Evolutionary conservation across 2,329 filamentous ascomycete species (phyloP), one percentile per base, ranked within the genome.

Genomic region (Ramularia endophylla): DNA sequence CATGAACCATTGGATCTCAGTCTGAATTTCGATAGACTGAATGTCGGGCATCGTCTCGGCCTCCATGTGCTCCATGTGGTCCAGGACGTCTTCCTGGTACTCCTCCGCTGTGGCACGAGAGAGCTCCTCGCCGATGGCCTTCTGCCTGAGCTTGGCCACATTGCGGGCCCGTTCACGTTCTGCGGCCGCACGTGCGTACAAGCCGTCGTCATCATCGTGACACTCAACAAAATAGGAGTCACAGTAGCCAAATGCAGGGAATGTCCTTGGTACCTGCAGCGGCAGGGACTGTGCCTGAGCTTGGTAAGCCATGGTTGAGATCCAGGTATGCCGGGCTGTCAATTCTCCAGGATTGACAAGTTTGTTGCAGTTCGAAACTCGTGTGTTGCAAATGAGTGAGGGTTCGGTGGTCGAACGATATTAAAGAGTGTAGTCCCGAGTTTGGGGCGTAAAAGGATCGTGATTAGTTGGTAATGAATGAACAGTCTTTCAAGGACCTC

Each of bases 1-100:
- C 92, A 98, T 98, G 70, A 94, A 97, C 92, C 92, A 98, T 64
- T 97, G 88, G 50, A 98, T 97, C 75, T 98, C 92, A 53, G 89
- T 88, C 69, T 98, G 92, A 67, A 97, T 95, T 65, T 98, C 92
- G 65, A 98, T 98, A 27, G 94, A 88, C 65, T 90, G 90, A 64
- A 94, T 90, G 66, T 98, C 92, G 40, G 92, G 87, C 52, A 97
- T 74, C 19, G 92, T 97, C 68, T 94, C 85, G 59, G 83, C 78
- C 80, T 98, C 92, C 90, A 98, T 95, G 59, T 85, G 77, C 64
- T 87, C 79, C 85, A 95, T 92, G 69, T 97, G 90, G 61, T 84
- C 78, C 70, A 97, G 80, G 63, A 95, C 84, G 64, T 97, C 90
- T 65, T 95, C 87, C 55, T 94, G 78, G 63, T 97, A 95, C 69